A percentile compares a stretch with the other conserved stretches of the same genome.
Evolutionary conservation across 805 yeast species (phyloP).

Genomic region (Candida chilensis): DNA sequence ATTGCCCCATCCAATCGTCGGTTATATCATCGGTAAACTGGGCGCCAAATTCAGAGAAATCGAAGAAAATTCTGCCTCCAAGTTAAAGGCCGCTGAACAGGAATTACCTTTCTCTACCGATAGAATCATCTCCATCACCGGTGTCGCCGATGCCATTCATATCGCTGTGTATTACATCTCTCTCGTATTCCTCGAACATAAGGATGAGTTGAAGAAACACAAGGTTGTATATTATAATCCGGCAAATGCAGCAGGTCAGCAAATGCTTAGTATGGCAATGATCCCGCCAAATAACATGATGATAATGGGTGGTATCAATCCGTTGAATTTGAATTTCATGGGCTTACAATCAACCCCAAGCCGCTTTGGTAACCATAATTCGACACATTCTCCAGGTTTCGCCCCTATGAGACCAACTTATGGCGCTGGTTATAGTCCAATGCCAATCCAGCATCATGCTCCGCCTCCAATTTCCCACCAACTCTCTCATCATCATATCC

Average conservation of each 20-base stretch:
- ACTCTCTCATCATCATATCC: too few species aligned
- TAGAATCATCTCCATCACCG: constrained; percentile 57
- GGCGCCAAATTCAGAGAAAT: constrained; percentile 72
- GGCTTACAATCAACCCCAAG: too few species aligned
- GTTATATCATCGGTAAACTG: constrained; percentile 70
- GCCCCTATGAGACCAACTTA: too few species aligned
- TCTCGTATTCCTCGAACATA: constrained; percentile 56
- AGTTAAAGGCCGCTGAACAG: constrained; percentile 62
- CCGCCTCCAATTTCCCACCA: too few species aligned
- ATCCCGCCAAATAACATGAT: constrained; percentile 9
- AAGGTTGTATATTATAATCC: constrained; percentile 55
- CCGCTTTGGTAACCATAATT: too few species aligned
- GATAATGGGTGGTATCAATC: constrained; percentile 10
- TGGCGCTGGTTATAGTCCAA: too few species aligned
- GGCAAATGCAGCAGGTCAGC: constrained; percentile 18
- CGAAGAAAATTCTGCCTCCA: constrained; percentile 75
- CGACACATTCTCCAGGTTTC: too few species aligned
- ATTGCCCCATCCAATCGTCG: constrained; percentile 74
- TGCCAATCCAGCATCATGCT: too few species aligned
- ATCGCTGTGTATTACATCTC: constrained; percentile 73
- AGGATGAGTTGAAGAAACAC: constrained; percentile 39
- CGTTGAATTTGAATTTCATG: constrained; percentile 11
- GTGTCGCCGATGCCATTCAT: constrained; percentile 83
- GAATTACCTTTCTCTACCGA: constrained; percentile 73
- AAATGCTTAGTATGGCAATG: constrained; percentile 12